Evolutionary conservation across 495 filamentous ascomycete genomes (phyloP).

Genomic region (Paragyromitra xinjiangensis): DNA sequence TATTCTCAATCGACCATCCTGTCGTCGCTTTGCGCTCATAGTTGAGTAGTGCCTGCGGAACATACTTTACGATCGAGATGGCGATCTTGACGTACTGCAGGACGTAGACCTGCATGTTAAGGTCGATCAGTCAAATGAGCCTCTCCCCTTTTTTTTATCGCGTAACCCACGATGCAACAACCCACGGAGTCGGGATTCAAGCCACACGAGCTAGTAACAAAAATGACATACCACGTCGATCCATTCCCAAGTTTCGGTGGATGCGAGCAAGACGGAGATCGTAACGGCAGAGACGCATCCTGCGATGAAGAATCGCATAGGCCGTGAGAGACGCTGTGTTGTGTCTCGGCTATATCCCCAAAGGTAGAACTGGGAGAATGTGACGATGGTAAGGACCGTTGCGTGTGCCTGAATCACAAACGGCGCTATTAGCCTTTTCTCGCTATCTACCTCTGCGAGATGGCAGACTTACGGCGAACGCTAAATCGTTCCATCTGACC

Average conservation of each 20-base stretch:
- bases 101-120: slow-evolving; percentile 69
- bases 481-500: slow-evolving; percentile 87
- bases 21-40: slow-evolving; percentile 80
- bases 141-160: background rate
- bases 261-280: slow-evolving; percentile 63
- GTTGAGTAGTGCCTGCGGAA: slow-evolving; percentile 85
- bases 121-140: background rate
- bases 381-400: slow-evolving; percentile 70
- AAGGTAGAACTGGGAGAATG: slow-evolving; percentile 77
- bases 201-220: background rate
- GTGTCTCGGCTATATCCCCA: slow-evolving; percentile 57
- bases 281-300: slow-evolving; percentile 70
- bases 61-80: slow-evolving; percentile 88
- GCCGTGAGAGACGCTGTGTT: slow-evolving; percentile 68
- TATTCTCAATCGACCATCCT: slow-evolving; percentile 87
- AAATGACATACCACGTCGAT: slow-evolving; percentile 75
- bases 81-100: slow-evolving; percentile 88
- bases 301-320: slow-evolving; percentile 72
- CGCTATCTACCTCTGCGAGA: background rate
- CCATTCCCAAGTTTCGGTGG: slow-evolving; percentile 71
- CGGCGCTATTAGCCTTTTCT: background rate
- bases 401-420: slow-evolving; percentile 66
- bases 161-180: background rate
- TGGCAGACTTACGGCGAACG: slow-evolving; percentile 68
- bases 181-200: slow-evolving; percentile 12